Evolutionary conservation across 768 basidiomycete genomes (phyloP), one percentile per base, ranked within the genome.

Genomic region (Podaxis mareebaensis): DNA sequence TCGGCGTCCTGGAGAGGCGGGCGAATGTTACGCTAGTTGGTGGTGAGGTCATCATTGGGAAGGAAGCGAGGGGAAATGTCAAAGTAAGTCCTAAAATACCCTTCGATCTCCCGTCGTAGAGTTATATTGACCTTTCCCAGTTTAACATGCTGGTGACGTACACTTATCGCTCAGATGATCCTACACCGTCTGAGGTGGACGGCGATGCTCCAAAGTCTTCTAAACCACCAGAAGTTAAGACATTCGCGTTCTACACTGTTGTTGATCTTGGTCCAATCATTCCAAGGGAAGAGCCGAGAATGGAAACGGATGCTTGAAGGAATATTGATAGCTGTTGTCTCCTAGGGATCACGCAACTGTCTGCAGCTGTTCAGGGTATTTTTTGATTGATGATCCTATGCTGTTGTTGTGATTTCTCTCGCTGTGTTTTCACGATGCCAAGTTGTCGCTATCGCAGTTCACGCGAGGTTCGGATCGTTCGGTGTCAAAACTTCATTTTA

Each of bases 141-240:
- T 95, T 95, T 74, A 95, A 95, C 69, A 89, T 99, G 86, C 84
- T 95, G 65, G 90, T 99, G 1, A 87, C 93, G 2, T 98, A 94
- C 74, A 96, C 95, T 0, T 99, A 99, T 73, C 86, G 91, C 38
- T 90, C 93, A 0, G 96, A 99, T 70, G 96, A 97, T 64, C 83
- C 88, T 24, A 80, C 85, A 2, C 84, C 86, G 13, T 83, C 86
- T 1, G 88, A 89, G 58, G 83, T 85, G 57, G 72, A 74, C 13
- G 74, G 73, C 15, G 76, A 80, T 46, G 76, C 80, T 17, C 79
- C 71, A 1, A 64, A 70, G 20, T 63, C 76, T n/a, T 72, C 76
- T 53, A 85, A 85, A 65, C 72, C 76, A 0, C 85, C 89, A 2
- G 92, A 92, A 71, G 85, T 88, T 68, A 95, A 94, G 77, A 93